Percentiles rank a stretch among this genome's conserved stretches.
Evolutionary conservation across 345 rosid genomes (phyloP).

Genomic region (Camelina sativa): DNA sequence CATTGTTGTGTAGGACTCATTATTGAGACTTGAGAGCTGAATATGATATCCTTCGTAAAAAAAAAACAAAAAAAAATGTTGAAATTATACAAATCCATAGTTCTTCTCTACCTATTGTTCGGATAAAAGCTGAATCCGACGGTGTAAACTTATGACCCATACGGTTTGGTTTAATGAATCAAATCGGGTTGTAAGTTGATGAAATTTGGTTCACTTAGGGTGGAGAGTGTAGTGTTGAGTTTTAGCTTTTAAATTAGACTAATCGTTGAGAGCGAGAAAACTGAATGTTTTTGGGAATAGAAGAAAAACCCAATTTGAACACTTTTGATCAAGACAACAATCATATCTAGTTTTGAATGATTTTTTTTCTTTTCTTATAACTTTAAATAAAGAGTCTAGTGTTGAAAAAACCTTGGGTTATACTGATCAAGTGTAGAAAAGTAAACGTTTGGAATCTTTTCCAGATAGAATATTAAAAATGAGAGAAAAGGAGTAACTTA

Average conservation of each 20-base stretch:
- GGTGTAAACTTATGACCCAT: neutral
- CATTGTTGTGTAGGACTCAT: neutral
- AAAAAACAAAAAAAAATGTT: neutral
- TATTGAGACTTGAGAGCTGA: neutral
- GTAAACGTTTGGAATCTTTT: neutral
- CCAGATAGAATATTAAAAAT: neutral
- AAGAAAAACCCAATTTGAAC: slow-evolving; percentile 12
- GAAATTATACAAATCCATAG: neutral
- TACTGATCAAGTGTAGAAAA: neutral
- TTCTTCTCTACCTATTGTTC: neutral
- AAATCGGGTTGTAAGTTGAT: neutral
- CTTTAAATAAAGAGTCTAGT: neutral
- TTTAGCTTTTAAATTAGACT: neutral
- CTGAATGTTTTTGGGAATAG: neutral
- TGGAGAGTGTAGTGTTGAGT: neutral
- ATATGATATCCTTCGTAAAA: neutral
- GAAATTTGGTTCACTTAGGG: neutral
- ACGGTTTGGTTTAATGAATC: neutral
- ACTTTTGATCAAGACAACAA: neutral
- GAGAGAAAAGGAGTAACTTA: neutral
- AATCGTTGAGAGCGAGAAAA: neutral
- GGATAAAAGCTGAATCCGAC: neutral
- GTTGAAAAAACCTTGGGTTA: neutral
- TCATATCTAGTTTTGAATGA: neutral
- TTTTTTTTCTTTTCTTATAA: neutral